Evolutionary conservation across 1,284 basidiomycete species (phyloP).

Genomic region (Rhizoctonia solani): DNA sequence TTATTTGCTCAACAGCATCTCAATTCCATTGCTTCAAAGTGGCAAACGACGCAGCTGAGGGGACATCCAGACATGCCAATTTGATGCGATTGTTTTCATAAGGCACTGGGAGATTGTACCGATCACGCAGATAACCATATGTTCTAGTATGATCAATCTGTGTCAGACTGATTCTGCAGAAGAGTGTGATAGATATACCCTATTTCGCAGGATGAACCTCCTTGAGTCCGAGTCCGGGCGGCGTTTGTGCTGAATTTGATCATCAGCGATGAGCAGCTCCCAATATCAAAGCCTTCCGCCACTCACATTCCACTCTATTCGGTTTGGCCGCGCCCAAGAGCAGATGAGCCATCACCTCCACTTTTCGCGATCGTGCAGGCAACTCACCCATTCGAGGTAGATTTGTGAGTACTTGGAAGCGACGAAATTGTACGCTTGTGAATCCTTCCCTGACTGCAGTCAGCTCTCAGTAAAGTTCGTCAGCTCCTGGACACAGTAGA

Average conservation of each 20-base stretch:
- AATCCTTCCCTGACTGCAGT: background rate
- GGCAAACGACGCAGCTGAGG: constrained; percentile 21
- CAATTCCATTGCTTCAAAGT: constrained; percentile 12
- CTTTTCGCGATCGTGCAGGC: background rate
- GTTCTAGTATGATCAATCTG: background rate
- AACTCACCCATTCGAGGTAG: constrained; percentile 17
- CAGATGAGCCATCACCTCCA: constrained; percentile 10
- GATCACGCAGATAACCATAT: constrained; percentile 6
- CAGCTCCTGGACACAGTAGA: background rate
- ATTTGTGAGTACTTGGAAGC: background rate
- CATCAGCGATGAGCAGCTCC: background rate
- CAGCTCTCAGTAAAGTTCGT: background rate
- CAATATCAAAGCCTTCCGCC: background rate
- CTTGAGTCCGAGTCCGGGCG: constrained; percentile 6
- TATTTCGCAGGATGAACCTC: constrained; percentile 9
- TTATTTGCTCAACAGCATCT: background rate
- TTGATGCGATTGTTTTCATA: constrained; percentile 16
- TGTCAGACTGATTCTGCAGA: too few species aligned
- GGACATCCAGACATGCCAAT: constrained; percentile 8
- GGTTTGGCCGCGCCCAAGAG: background rate
- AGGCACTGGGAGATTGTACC: constrained; percentile 8
- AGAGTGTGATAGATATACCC: background rate
- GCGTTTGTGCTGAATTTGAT: constrained; percentile 14
- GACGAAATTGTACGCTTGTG: background rate
- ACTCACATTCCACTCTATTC: constrained; percentile 16